Percentiles rank a stretch among this genome's conserved stretches.
phyloP scores from a whole-genome alignment of 164 flowering plant species.

The Malania oleifera region DNA sequence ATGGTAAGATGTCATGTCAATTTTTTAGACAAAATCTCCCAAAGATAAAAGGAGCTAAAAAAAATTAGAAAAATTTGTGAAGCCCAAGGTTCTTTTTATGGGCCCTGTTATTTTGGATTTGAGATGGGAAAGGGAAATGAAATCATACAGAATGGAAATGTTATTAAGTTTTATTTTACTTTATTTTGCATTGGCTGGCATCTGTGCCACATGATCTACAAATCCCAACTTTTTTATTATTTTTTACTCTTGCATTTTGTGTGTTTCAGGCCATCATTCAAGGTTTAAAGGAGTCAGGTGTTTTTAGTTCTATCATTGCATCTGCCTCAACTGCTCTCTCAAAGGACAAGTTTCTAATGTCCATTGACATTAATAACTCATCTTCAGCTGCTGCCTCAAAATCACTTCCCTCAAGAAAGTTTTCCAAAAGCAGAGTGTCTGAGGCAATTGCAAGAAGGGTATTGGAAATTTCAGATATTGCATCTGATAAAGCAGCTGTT shows the following conservation, averaged over 20 bases:
- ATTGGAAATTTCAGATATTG: slow-evolving; percentile 18
- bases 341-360: slow-evolving; percentile 48
- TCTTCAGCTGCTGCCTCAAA: slow-evolving; percentile 17
- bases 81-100: too few species aligned
- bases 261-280: slow-evolving; percentile 74
- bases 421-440: slow-evolving; percentile 18
- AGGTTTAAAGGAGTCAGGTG: slow-evolving; percentile 73
- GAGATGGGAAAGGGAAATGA: too few species aligned
- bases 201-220: too few species aligned
- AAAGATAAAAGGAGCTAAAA: too few species aligned
- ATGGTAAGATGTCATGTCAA: slow-evolving; percentile 73
- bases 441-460: slow-evolving; percentile 19
- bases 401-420: slow-evolving; percentile 39
- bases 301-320: slow-evolving; percentile 51
- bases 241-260: too few species aligned
- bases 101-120: too few species aligned
- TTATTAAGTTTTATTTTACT: too few species aligned
- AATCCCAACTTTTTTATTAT: too few species aligned
- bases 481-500: slow-evolving; percentile 31
- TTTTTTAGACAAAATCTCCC: too few species aligned
- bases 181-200: too few species aligned
- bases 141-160: too few species aligned
- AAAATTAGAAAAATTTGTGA: too few species aligned
- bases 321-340: slow-evolving; percentile 36
- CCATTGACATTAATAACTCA: slow-evolving; percentile 47